These are phyloP conservation scores for Fomitopsis serialis DNA, from an alignment of 768 basidiomycete species.

Conservation along the genomic window DNA sequence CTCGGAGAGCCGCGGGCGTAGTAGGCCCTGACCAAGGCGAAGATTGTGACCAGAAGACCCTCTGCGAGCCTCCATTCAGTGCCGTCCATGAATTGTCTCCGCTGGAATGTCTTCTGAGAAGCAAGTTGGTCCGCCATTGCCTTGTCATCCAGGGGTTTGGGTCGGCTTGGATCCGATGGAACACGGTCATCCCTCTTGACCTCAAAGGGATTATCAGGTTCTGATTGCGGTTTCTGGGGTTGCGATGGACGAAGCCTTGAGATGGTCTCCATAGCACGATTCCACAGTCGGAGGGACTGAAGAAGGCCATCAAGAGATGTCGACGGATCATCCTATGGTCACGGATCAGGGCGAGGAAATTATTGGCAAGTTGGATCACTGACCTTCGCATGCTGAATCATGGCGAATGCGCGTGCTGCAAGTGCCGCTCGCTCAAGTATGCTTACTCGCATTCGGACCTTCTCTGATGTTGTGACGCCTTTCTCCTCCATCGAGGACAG, in stretches of 20 bases:
- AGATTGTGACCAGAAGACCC: slow-evolving; percentile 59
- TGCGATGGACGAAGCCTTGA: slow-evolving; percentile 47
- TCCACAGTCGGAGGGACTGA: slow-evolving; percentile 75
- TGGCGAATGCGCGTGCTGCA: slow-evolving; percentile 64
- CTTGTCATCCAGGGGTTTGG: slow-evolving; percentile 25
- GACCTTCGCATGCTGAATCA: slow-evolving; percentile 66
- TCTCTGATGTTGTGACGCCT: slow-evolving; percentile 42
- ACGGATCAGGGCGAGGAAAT: not conserved
- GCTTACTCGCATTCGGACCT: slow-evolving; percentile 54
- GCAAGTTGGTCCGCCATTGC: slow-evolving; percentile 3
- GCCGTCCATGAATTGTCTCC: slow-evolving; percentile 40
- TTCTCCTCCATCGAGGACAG: slow-evolving; percentile 38
- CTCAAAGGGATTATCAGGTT: slow-evolving; percentile 54
- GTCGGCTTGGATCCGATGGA: not conserved
- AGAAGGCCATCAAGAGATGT: slow-evolving; percentile 52
- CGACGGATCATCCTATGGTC: slow-evolving; percentile 52
- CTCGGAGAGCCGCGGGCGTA: slow-evolving; percentile 72
- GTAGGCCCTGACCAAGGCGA: slow-evolving; percentile 63
- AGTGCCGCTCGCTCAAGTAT: slow-evolving; percentile 65
- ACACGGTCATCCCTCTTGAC: slow-evolving; percentile 25
- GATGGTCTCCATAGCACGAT: slow-evolving; percentile 68
- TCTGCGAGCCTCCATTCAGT: slow-evolving; percentile 76
- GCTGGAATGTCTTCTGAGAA: slow-evolving; percentile 15
- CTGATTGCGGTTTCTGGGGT: slow-evolving; percentile 18
- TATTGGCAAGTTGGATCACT: not conserved